These are phyloP conservation scores for Cynanchum wilfordii DNA, from an alignment of 257 asterid species.

Conservation along the genomic window DNA sequence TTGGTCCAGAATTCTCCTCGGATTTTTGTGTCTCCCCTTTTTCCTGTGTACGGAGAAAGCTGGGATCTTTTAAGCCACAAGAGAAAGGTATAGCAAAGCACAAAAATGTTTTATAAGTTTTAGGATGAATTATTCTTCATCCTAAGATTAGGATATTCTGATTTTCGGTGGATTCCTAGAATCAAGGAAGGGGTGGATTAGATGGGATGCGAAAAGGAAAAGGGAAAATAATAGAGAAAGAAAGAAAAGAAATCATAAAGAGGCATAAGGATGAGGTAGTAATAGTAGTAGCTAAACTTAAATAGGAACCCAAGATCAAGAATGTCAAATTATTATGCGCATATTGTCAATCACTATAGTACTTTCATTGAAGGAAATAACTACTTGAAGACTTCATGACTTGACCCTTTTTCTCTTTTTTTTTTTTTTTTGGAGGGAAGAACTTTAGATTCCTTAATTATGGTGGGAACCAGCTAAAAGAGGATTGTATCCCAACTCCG, in stretches of 20 bases:
- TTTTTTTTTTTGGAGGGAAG: neutral
- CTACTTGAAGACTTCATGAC: neutral
- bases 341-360: neutral
- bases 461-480: no score
- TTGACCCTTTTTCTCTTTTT: neutral
- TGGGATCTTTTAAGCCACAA: neutral
- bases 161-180: neutral
- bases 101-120: neutral
- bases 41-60: neutral
- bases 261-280: neutral
- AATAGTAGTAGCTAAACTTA: no score
- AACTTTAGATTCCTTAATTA: no score
- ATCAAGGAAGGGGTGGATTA: neutral
- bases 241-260: neutral
- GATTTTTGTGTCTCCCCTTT: neutral
- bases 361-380: neutral
- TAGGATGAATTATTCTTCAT: neutral
- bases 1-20: neutral
- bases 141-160: neutral
- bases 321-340: neutral
- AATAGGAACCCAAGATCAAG: neutral
- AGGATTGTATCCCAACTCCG: no score
- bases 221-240: neutral
- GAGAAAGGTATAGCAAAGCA: neutral
- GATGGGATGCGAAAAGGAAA: neutral